Conservation (phyloP, 129 eudicot genomes). For the Lonicera japonica region DNA sequence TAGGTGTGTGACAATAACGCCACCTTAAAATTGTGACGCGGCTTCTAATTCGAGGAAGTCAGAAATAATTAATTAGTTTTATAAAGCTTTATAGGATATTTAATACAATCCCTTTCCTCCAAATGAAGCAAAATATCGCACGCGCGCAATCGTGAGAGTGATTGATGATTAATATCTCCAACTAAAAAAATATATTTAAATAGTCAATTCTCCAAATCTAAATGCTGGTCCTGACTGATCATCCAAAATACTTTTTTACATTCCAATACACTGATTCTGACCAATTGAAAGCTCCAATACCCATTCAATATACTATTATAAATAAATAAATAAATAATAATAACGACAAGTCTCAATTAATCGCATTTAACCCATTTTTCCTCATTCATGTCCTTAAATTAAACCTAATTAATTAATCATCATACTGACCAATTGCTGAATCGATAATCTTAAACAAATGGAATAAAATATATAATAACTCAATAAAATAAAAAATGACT, state of each 20-base stretch:
- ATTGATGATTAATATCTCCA: too few species aligned
- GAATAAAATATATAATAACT: background rate
- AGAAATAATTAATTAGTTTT: too few species aligned
- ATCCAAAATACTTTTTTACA: constrained; percentile 20
- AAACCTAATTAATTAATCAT: background rate
- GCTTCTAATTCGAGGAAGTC: too few species aligned
- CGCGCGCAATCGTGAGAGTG: too few species aligned
- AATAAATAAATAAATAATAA: background rate
- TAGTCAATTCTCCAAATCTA: constrained; percentile 1
- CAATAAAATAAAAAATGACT: constrained; percentile 12
- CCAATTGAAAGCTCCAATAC: constrained; percentile 10
- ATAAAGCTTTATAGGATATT: too few species aligned
- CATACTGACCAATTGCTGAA: constrained; percentile 24
- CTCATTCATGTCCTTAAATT: too few species aligned
- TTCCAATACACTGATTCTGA: constrained; percentile 11
- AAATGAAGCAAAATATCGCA: too few species aligned
- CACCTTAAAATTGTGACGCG: too few species aligned
- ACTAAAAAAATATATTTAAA: too few species aligned
- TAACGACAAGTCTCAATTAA: constrained; percentile 1
- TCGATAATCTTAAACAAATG: background rate
- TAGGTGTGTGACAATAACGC: too few species aligned
- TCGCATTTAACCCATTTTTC: background rate
- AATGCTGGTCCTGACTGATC: constrained; percentile 30
- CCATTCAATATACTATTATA: background rate
- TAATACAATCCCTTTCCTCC: too few species aligned